These are phyloP conservation scores for Ricinus communis DNA, from an alignment of 345 rosid species.

Conservation along the genomic window DNA sequence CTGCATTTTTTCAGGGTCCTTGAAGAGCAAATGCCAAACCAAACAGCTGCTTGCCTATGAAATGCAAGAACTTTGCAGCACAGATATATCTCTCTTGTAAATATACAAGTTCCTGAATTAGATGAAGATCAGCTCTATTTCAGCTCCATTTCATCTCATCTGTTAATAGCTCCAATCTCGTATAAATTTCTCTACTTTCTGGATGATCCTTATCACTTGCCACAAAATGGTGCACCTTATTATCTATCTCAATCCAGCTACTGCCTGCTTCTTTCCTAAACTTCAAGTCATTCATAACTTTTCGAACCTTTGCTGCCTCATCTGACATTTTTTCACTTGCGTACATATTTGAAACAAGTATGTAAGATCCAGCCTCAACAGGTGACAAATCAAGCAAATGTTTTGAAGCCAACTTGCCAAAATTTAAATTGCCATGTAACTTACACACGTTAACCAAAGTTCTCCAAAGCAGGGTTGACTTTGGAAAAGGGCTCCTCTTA, in stretches of 20 bases:
- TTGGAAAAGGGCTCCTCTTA: conserved; percentile 20
- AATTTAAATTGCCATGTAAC: conserved; percentile 20
- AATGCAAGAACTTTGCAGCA: neutral
- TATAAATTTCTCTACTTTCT: conserved; percentile 33
- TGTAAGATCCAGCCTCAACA: conserved; percentile 32
- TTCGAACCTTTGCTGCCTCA: conserved; percentile 32
- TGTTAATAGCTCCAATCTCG: conserved; percentile 27
- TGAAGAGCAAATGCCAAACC: conserved; percentile 2
- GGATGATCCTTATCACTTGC: conserved; percentile 32
- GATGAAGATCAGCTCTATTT: conserved; percentile 14
- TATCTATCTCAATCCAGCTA: conserved; percentile 41
- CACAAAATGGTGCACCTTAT: conserved; percentile 27
- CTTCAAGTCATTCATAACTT: conserved; percentile 33
- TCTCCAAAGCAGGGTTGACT: conserved; percentile 33
- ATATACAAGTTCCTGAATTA: conserved; percentile 9
- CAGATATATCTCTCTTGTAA: neutral
- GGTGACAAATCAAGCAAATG: conserved; percentile 33
- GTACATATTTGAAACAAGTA: conserved; percentile 36
- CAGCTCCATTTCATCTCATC: conserved; percentile 23
- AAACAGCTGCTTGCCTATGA: neutral
- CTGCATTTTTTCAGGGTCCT: neutral
- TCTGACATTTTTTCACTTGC: conserved; percentile 23
- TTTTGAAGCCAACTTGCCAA: conserved; percentile 28
- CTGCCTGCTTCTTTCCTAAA: conserved; percentile 32
- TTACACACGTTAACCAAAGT: conserved; percentile 31